Percentiles rank a stretch among this genome's conserved stretches.
phyloP scores from a whole-genome alignment of 768 basidiomycete species.

The Mycena alexandri region DNA sequence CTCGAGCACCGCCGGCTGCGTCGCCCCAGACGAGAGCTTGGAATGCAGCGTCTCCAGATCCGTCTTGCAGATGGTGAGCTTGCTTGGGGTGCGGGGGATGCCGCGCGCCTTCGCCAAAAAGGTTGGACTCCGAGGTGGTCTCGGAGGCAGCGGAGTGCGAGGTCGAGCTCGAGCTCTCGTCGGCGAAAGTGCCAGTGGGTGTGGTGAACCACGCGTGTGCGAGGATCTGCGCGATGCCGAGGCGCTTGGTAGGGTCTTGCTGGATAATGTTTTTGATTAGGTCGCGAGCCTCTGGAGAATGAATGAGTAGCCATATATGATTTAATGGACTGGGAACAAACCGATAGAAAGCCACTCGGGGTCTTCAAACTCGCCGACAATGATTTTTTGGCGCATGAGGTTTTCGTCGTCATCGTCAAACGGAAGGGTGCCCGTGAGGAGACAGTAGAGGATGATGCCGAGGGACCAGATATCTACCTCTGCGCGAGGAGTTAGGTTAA shows the following conservation, averaged over 20 bases:
- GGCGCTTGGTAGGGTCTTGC: slow-evolving; percentile 80
- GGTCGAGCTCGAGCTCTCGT: slow-evolving; percentile 42
- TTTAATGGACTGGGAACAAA: slow-evolving; percentile 50
- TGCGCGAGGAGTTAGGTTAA: slow-evolving; percentile 47
- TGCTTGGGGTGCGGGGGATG: slow-evolving; percentile 67
- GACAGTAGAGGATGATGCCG: slow-evolving; percentile 90
- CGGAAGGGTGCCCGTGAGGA: slow-evolving; percentile 90
- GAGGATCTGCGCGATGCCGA: slow-evolving; percentile 87
- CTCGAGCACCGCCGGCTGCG: slow-evolving; percentile 58
- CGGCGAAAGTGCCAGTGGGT: slow-evolving; percentile 29
- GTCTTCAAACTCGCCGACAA: slow-evolving; percentile 89
- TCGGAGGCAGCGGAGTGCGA: slow-evolving; percentile 66
- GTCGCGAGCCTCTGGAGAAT: slow-evolving; percentile 80
- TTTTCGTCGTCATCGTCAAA: slow-evolving; percentile 92
- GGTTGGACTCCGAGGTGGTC: slow-evolving; percentile 62
- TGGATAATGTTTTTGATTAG: slow-evolving; percentile 83
- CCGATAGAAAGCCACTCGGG: slow-evolving; percentile 92
- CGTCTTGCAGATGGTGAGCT: slow-evolving; percentile 69
- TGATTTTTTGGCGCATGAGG: slow-evolving; percentile 87
- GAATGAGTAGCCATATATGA: not conserved
- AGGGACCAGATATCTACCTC: slow-evolving; percentile 98
- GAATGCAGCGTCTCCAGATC: slow-evolving; percentile 54
- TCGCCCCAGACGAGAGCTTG: slow-evolving; percentile 47
- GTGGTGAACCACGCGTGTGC: slow-evolving; percentile 87
- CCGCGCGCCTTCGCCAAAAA: slow-evolving; percentile 49